Percentiles rank a stretch among this genome's conserved stretches.
Evolutionary conservation across 164 flowering plant genomes (phyloP).

Genomic region (Santalum album): DNA sequence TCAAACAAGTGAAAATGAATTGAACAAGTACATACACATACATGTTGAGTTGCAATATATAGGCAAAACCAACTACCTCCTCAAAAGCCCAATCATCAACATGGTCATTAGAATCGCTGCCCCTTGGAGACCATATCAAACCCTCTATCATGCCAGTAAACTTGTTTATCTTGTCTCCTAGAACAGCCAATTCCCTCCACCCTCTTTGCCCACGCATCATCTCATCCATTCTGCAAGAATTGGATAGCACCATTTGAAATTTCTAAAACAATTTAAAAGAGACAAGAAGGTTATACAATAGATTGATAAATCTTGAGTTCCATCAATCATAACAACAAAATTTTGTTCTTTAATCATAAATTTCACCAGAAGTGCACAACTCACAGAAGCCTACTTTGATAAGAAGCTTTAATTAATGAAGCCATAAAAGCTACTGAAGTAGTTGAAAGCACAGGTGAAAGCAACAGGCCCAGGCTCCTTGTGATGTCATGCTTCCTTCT

Average conservation of each 20-base stretch:
- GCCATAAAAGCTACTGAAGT: too few relatives aligned
- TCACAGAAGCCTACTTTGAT: too few relatives aligned
- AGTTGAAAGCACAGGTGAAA: neutral
- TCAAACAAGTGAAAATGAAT: neutral
- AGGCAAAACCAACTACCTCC: constrained; percentile 44
- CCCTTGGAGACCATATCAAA: constrained; percentile 87
- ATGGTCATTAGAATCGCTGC: constrained; percentile 49
- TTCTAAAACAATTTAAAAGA: neutral
- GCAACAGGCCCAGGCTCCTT: neutral
- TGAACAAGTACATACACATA: too few relatives aligned
- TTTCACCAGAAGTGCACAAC: too few relatives aligned
- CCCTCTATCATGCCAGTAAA: constrained; percentile 97
- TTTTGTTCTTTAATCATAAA: too few relatives aligned
- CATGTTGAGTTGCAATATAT: too few relatives aligned
- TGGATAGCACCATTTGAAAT: neutral
- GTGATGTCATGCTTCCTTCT: too few relatives aligned
- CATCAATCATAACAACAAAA: too few relatives aligned
- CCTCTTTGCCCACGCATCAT: constrained; percentile 99
- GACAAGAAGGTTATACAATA: neutral
- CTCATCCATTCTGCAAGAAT: constrained; percentile 90
- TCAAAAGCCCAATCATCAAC: constrained; percentile 90
- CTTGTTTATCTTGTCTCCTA: constrained; percentile 93
- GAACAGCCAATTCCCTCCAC: constrained; percentile 92
- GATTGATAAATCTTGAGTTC: too few relatives aligned
- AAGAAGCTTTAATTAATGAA: too few relatives aligned